Evolutionary conservation across 148 eudicot genomes (phyloP).

Genomic region (Nepenthes mirabilis): DNA sequence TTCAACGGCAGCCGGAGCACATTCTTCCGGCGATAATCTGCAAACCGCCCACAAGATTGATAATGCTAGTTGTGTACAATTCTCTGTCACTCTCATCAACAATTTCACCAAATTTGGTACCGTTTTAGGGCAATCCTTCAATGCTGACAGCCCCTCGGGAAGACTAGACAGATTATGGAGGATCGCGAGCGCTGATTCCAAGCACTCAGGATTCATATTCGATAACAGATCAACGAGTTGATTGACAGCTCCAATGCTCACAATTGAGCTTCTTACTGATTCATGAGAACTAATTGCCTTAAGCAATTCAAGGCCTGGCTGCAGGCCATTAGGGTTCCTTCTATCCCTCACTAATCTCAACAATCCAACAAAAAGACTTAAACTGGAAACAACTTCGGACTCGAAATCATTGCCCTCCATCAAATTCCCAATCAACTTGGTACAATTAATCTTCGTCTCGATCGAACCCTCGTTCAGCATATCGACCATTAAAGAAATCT

Average conservation of each 20-base stretch:
- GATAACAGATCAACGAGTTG: slow-evolving; percentile 55
- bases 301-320: slow-evolving; percentile 51
- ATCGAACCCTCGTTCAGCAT: slow-evolving; percentile 83
- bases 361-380: slow-evolving; percentile 71
- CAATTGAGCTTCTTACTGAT: slow-evolving; percentile 33
- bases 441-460: slow-evolving; percentile 72
- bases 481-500: slow-evolving; percentile 69
- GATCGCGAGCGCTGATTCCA: slow-evolving; percentile 44
- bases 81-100: slow-evolving; percentile 68
- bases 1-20: slow-evolving; percentile 58
- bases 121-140: slow-evolving; percentile 41
- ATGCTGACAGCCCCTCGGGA: slow-evolving; percentile 37
- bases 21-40: slow-evolving; percentile 55
- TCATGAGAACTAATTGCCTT: slow-evolving; percentile 45
- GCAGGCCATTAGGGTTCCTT: slow-evolving; percentile 42
- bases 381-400: slow-evolving; percentile 50
- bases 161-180: slow-evolving; percentile 33
- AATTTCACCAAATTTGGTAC: slow-evolving; percentile 51
- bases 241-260: slow-evolving; percentile 57
- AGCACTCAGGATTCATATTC: slow-evolving; percentile 37
- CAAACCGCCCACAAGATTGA: slow-evolving; percentile 68
- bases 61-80: slow-evolving; percentile 58
- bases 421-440: slow-evolving; percentile 41
- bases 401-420: slow-evolving; percentile 38
- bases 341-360: slow-evolving; percentile 69